These are phyloP conservation scores for Royoungia palumana DNA, from an alignment of 768 basidiomycete species.

Conservation along the genomic window DNA sequence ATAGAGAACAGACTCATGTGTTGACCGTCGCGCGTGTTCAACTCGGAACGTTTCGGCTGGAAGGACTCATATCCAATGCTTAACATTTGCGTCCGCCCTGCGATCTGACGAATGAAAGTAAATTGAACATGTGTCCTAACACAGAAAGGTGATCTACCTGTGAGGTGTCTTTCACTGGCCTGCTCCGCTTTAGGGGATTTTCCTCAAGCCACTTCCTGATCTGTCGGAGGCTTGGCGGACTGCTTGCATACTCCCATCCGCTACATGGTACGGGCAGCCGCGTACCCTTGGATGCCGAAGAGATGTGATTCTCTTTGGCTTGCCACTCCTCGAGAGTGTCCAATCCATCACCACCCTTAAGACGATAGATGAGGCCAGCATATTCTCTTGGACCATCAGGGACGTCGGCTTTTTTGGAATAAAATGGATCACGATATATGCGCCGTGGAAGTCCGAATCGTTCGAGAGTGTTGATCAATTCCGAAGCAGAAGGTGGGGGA, in stretches of 20 bases:
- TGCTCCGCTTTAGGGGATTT: conserved; percentile 15
- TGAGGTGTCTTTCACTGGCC: conserved; percentile 36
- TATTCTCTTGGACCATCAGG: conserved; percentile 70
- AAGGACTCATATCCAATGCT: conserved; percentile 64
- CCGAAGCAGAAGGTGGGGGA: conserved; percentile 49
- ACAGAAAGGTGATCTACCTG: conserved; percentile 40
- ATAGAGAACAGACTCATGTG: conserved; percentile 78
- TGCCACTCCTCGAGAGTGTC: conserved; percentile 61
- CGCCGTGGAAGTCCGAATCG: conserved; percentile 50
- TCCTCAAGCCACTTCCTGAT: conserved; percentile 52
- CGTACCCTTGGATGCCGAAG: background rate
- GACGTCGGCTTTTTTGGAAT: conserved; percentile 67
- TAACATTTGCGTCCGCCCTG: conserved; percentile 74
- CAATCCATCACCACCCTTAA: conserved; percentile 64
- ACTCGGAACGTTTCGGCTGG: conserved; percentile 40
- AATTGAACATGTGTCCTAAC: background rate
- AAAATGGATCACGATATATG: conserved; percentile 77
- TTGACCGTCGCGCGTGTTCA: conserved; percentile 54
- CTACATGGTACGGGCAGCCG: conserved; percentile 31
- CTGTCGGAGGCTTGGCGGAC: conserved; percentile 60
- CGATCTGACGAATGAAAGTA: conserved; percentile 44
- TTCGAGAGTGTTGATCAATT: conserved; percentile 45
- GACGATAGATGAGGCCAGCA: conserved; percentile 69
- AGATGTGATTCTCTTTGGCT: conserved; percentile 3
- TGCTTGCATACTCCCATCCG: conserved; percentile 81